Evolutionary conservation across 1,284 basidiomycete genomes (phyloP).

Genomic region (Malassezia equina): DNA sequence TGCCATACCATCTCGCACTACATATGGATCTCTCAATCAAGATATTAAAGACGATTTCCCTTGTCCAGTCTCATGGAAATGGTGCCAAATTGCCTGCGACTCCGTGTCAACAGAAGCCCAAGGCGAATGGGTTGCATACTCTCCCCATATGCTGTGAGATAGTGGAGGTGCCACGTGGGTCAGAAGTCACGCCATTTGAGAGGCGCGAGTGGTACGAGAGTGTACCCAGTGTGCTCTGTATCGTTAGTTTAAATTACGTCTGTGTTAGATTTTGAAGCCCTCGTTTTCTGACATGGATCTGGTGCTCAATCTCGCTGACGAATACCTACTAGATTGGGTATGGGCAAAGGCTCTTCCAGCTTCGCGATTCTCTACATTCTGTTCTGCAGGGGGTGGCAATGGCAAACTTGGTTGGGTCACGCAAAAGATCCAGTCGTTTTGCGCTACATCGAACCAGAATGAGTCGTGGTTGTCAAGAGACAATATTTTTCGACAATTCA

Average conservation of each 20-base stretch:
- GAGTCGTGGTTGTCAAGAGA: constrained; percentile 30
- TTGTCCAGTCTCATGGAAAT: constrained; percentile 8
- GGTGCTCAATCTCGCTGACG: constrained; percentile 26
- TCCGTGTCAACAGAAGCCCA: neutral
- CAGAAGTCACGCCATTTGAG: constrained; percentile 16
- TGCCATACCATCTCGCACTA: neutral
- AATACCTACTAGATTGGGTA: constrained; percentile 25
- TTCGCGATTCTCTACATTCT: neutral
- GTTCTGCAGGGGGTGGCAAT: neutral
- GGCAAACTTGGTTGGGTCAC: neutral
- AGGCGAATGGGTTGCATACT: constrained; percentile 16
- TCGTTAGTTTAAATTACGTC: neutral
- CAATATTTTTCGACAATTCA: constrained; percentile 55
- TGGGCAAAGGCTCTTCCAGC: constrained; percentile 23
- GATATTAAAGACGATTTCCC: neutral
- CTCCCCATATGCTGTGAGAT: neutral
- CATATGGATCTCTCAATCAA: neutral
- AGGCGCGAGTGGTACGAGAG: neutral
- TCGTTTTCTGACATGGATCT: constrained; percentile 23
- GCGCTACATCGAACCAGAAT: neutral
- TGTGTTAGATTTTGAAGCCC: neutral
- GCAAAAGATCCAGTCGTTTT: neutral
- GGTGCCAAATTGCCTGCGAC: constrained; percentile 2
- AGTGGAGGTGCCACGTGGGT: neutral
- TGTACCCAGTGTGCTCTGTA: neutral